Evolutionary conservation across 176 grass and related monocot genomes (phyloP), one percentile per base, ranked within the genome.

Genomic region (Dendrocalamus sinicus): DNA sequence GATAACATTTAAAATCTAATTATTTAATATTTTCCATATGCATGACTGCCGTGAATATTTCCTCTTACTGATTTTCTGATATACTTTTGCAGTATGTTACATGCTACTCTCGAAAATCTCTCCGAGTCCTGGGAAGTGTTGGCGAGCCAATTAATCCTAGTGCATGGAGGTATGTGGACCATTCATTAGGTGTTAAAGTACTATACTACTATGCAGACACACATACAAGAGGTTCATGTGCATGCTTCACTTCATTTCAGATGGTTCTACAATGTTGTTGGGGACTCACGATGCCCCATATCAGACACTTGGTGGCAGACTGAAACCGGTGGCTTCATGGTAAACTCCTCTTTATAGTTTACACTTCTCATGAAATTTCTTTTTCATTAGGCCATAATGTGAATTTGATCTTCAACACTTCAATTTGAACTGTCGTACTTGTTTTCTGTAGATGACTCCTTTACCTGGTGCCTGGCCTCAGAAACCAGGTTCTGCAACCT

Each of bases 231-330:
- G 30, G 16, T 67, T 58, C 67, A 85, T 59, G 86, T 79, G 53
- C 37, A 48, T 81, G 51, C 40, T 75, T 85, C 76, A 77, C 59
- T 90, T 83, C 61, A 69, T 86, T 52, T 26, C 83, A 98, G 95
- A 88, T 98, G 95, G 95, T 95, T 95, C 86, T 98, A 88, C 78
- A 95, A 95, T 93, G 59, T 95, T 91, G 91, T 98, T 11, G 95
- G 95, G 73, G 91, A 98, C 51, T 88, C 95, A 61, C 71, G 83
- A 71, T 93, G 95, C 87, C 95, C 95, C 51, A 98, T 95, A 91
- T 95, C 95, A 70, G 95, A 98, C 43, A 98, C 93, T 51, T 98
- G 95, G 95, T 98, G 95, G 95, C 95, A 98, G 89, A 98, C 95
- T 84, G 95, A 98, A 90, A 95, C 95, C 32, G 95, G 93, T 54